Evolutionary conservation across 257 asterid species (phyloP), one percentile per base, ranked within the genome.

Genomic region (Nicotiana undulata): DNA sequence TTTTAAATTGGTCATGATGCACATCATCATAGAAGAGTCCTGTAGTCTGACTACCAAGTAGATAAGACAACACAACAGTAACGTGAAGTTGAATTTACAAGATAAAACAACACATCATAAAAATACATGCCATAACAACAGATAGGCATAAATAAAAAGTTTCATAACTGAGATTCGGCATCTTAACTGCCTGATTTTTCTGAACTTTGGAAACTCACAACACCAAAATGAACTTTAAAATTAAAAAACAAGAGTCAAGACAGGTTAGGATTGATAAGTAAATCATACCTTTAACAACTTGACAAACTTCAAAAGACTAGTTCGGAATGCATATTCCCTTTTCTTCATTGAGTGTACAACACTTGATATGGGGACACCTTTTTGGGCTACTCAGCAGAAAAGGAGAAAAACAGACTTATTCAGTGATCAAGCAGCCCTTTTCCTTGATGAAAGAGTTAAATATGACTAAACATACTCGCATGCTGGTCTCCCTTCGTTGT

Each of bases 281-380:
- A 26, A 11, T 28, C 9, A 77, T 83, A 93, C 98, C 92, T 80
- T 83, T 58, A 87, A 82, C 64, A 85, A 85, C 81, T 81, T 85
- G 29, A 88, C 84, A 64, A 91, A 88, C 85, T 82, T 82, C 75
- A 85, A 83, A 80, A 94, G 90, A 82, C 84, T 49, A 68, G 86
- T 85, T 85, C 74, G 83, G 84, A 93, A 88, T 81, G 91, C 83
- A 81, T 82, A 83, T 83, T 90, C 93, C 85, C 97, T 88, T 86
- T 86, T 91, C 90, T 86, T 90, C 89, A 89, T 89, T 51, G 90
- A 87, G 80, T 63, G 87, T 77, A 85, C 63, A 82, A 89, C 79
- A 89, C 87, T 89, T 52, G 87, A 81, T 80, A 86, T 74, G 49
- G 90, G 83, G 77, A 87, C 75, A 65, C 82, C 74, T 79, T 89